phyloP scores from a whole-genome alignment of 129 eudicot genomes.

The Apium graveolens region DNA sequence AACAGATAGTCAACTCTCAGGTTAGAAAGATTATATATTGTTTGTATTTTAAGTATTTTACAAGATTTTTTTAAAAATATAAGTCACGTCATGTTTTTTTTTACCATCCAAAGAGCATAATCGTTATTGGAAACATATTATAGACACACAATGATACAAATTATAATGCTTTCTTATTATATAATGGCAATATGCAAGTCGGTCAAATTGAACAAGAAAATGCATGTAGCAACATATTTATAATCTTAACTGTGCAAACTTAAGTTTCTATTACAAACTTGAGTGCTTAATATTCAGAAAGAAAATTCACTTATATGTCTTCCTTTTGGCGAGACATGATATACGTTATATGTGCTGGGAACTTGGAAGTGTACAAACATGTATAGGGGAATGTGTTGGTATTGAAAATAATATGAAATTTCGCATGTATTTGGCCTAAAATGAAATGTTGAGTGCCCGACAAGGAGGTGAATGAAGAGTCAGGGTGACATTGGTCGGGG shows the following conservation, averaged over 20 bases:
- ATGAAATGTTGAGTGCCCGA: background rate
- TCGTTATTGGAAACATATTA: background rate
- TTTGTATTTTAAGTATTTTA: background rate
- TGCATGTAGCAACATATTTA: too few species aligned
- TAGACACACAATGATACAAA: background rate
- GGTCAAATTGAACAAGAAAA: background rate
- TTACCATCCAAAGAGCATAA: background rate
- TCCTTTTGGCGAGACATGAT: background rate
- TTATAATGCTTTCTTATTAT: too few species aligned
- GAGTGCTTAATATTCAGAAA: too few species aligned
- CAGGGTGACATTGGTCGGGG: background rate
- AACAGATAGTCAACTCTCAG: slow-evolving; percentile 57
- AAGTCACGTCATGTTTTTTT: background rate
- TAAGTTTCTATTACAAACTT: too few species aligned
- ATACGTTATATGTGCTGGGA: background rate
- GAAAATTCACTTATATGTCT: too few species aligned
- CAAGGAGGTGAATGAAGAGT: background rate
- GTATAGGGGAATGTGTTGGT: background rate
- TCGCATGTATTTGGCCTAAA: background rate
- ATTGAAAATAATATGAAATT: too few species aligned
- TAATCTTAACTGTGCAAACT: too few species aligned
- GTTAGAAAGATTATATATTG: slow-evolving; percentile 7
- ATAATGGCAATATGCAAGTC: background rate
- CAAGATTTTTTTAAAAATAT: background rate
- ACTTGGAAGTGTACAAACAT: background rate